These are phyloP conservation scores for Hypoxylon crocopeplum DNA, from an alignment of 495 filamentous ascomycete genomes.

Conservation along the genomic window DNA sequence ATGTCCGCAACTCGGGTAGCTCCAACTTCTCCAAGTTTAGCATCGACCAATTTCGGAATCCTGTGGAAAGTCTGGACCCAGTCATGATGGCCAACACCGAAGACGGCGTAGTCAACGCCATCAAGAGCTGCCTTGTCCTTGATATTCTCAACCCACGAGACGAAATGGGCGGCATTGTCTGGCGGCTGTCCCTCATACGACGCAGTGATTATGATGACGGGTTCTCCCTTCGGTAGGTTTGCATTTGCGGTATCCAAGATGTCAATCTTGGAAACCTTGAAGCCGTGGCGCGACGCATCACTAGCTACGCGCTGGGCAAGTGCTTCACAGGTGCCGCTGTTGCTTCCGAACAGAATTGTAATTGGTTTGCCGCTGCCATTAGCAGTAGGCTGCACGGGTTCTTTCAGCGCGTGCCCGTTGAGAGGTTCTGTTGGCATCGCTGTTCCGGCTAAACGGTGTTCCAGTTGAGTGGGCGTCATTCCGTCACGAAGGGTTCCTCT, in stretches of 20 bases:
- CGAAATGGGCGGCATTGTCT: conserved; percentile 75
- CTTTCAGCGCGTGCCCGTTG: conserved; percentile 2
- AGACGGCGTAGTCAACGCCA: conserved; percentile 68
- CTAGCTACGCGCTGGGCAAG: conserved; percentile 68
- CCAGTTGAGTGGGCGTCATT: conserved; percentile 63
- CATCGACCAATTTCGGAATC: conserved; percentile 70
- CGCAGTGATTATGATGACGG: conserved; percentile 70
- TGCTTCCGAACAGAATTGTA: conserved; percentile 75
- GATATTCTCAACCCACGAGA: conserved; percentile 66
- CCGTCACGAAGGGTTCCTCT: conserved; percentile 66
- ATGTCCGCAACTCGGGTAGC: conserved; percentile 59
- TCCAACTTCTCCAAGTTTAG: conserved; percentile 57
- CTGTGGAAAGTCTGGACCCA: conserved; percentile 77
- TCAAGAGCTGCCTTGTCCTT: conserved; percentile 57
- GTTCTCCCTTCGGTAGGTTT: conserved; percentile 65
- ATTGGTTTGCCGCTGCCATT: conserved; percentile 49
- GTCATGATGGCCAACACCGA: conserved; percentile 64
- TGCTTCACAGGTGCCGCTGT: conserved; percentile 77
- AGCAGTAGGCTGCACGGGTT: conserved; percentile 14
- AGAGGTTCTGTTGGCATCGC: conserved; percentile 6
- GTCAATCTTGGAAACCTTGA: conserved; percentile 58
- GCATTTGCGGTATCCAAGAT: conserved; percentile 67
- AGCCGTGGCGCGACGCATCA: conserved; percentile 65
- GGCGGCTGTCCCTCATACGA: conserved; percentile 80
- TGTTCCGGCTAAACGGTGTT: conserved; percentile 53